Percentiles rank a stretch among this genome's conserved stretches.
These are phyloP conservation scores for Mycosphaerella sp. DNA, from an alignment of 2,329 filamentous ascomycete genomes.

Conservation along the genomic window DNA sequence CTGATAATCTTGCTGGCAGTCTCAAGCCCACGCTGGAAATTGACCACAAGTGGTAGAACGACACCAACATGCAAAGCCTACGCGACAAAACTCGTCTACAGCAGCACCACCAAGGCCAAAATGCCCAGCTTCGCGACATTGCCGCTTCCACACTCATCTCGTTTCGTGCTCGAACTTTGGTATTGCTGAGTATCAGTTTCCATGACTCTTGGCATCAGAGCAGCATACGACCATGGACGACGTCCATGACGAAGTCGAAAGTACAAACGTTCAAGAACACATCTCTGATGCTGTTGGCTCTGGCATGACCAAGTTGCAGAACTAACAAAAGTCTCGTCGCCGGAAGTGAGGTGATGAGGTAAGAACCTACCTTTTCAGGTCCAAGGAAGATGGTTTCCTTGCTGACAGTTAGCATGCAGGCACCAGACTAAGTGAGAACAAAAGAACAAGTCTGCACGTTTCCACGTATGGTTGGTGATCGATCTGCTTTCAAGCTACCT, in stretches of 20 bases:
- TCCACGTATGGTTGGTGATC: not conserved
- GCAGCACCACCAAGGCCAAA: slow-evolving; percentile 25
- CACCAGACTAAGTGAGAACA: no score
- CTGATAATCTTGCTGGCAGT: no score
- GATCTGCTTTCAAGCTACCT: slow-evolving; percentile 19
- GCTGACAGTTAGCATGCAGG: not conserved
- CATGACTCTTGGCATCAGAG: slow-evolving; percentile 56
- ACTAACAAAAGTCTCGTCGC: slow-evolving; percentile 11
- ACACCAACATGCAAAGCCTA: slow-evolving; percentile 15
- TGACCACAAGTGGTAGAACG: not conserved
- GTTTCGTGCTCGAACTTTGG: slow-evolving; percentile 36
- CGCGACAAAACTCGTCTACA: slow-evolving; percentile 28
- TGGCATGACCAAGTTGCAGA: slow-evolving; percentile 13
- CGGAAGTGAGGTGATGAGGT: slow-evolving; percentile 3
- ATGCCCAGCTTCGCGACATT: slow-evolving; percentile 28
- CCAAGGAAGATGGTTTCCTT: no score
- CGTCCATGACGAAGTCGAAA: slow-evolving; percentile 50
- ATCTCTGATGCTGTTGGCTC: slow-evolving; percentile 33
- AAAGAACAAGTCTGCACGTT: no score
- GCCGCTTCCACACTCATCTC: slow-evolving; percentile 44
- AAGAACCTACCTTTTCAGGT: no score
- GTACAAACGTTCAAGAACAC: slow-evolving; percentile 47
- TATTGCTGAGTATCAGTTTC: slow-evolving; percentile 12
- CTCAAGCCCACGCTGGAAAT: no score
- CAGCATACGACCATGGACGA: slow-evolving; percentile 60